phyloP scores from a whole-genome alignment of 306 rosid genomes.

The Acacia crassicarpa region DNA sequence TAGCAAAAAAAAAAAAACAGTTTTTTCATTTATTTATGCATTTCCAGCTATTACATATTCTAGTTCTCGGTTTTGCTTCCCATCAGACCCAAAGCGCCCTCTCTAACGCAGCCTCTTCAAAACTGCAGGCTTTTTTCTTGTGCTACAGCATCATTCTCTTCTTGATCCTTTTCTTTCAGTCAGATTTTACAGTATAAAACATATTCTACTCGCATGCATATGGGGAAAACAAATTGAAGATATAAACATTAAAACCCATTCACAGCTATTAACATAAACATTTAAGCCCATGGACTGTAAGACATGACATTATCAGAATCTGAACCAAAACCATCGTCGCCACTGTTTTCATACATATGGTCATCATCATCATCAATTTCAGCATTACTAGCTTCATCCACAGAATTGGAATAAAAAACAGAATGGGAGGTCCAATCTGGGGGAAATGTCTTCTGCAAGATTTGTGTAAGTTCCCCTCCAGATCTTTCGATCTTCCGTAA shows the following conservation, averaged over 20 bases:
- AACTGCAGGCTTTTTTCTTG: no score
- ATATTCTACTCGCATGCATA: not conserved
- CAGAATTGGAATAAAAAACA: constrained; percentile 36
- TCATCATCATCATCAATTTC: constrained; percentile 37
- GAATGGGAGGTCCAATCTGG: constrained; percentile 82
- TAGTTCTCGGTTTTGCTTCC: no score
- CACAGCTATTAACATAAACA: not conserved
- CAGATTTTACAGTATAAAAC: not conserved
- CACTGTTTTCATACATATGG: constrained; percentile 15
- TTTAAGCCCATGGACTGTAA: not conserved
- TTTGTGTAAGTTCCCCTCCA: constrained; percentile 89
- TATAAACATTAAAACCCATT: not conserved
- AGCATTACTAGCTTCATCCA: constrained; percentile 35
- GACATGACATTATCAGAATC: not conserved
- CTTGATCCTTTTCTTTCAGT: no score
- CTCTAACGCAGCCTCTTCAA: no score
- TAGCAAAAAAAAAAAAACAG: no score
- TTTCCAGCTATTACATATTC: no score
- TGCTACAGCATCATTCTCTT: no score
- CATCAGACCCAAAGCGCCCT: no score
- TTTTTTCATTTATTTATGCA: no score
- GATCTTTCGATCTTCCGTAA: constrained; percentile 77
- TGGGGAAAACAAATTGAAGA: not conserved
- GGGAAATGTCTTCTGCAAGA: constrained; percentile 89
- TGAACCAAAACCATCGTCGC: not conserved